These are phyloP conservation scores for Echinochloa phyllopogon DNA, from an alignment of 176 grass and related monocot genomes.

Conservation along the genomic window DNA sequence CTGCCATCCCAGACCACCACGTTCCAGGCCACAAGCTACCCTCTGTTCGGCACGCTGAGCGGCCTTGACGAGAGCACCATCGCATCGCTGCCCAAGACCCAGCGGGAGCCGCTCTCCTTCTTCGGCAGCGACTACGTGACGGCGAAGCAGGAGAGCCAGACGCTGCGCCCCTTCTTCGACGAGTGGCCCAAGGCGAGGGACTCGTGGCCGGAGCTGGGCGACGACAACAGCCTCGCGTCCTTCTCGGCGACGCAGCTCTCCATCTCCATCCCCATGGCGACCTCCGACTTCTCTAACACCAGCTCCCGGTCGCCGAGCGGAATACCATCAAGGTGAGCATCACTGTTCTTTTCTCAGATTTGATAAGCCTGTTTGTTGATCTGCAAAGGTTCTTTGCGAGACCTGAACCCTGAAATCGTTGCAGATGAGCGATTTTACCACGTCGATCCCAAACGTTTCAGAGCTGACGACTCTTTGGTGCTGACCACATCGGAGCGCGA, in stretches of 20 bases:
- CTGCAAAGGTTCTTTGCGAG: not conserved
- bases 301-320: conserved; percentile 67
- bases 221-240: conserved; percentile 52
- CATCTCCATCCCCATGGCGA: conserved; percentile 78
- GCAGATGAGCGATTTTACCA: conserved; percentile 52
- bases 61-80: conserved; percentile 56
- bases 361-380: not conserved
- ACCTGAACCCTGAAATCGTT: not conserved
- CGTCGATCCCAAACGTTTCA: not conserved
- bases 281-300: conserved; percentile 76
- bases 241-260: conserved; percentile 87
- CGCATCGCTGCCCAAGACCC: conserved; percentile 48
- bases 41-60: conserved; percentile 37
- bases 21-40: conserved; percentile 57
- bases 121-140: conserved; percentile 51
- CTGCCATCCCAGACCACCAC: conserved; percentile 45
- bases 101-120: conserved; percentile 54
- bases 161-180: conserved; percentile 85
- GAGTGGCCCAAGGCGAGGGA: conserved; percentile 80
- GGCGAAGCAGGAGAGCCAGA: conserved; percentile 63
- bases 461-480: conserved; percentile 19
- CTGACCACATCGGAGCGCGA: not conserved
- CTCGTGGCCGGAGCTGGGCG: conserved; percentile 67
- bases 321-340: conserved; percentile 43
- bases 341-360: not conserved